phyloP scores from a whole-genome alignment of 2,329 filamentous ascomycete species.

The Raffaelea deltoideospora region DNA sequence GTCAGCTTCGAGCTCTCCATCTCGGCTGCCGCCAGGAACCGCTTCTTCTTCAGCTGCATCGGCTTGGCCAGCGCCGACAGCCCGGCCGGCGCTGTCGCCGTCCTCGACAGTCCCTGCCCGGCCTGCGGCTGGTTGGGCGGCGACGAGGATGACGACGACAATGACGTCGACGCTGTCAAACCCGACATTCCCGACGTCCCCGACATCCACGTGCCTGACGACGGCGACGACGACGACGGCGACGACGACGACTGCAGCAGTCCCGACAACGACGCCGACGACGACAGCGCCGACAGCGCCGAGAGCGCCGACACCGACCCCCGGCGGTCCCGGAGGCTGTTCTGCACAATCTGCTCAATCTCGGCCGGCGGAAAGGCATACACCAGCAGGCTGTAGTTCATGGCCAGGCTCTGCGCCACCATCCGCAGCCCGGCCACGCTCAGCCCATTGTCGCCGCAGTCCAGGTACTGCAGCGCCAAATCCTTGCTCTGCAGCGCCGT shows the following conservation, averaged over 20 bases:
- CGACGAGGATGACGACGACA: slow-evolving; percentile 2
- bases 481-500: slow-evolving; percentile 33
- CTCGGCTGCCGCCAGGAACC: slow-evolving; percentile 5
- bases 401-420: slow-evolving; percentile 26
- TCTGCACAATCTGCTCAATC: slow-evolving; percentile 10
- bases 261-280: too few species aligned
- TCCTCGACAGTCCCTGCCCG: too few species aligned
- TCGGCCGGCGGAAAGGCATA: slow-evolving; percentile 21
- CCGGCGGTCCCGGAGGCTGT: too few species aligned
- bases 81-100: too few species aligned
- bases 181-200: not conserved
- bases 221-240: slow-evolving; percentile 4
- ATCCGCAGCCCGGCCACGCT: slow-evolving; percentile 35
- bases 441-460: slow-evolving; percentile 39
- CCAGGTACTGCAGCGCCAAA: slow-evolving; percentile 33
- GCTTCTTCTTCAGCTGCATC: slow-evolving; percentile 10
- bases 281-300: slow-evolving; percentile 4
- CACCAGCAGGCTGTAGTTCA: slow-evolving; percentile 26
- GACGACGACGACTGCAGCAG: slow-evolving; percentile 1
- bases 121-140: too few species aligned
- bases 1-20: slow-evolving; percentile 5
- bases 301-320: too few species aligned
- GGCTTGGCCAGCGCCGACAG: slow-evolving; percentile 7
- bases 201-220: too few species aligned
- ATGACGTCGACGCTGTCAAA: slow-evolving; percentile 2